phyloP scores from a whole-genome alignment of 129 eudicot species.

The Dittrichia graveolens region DNA sequence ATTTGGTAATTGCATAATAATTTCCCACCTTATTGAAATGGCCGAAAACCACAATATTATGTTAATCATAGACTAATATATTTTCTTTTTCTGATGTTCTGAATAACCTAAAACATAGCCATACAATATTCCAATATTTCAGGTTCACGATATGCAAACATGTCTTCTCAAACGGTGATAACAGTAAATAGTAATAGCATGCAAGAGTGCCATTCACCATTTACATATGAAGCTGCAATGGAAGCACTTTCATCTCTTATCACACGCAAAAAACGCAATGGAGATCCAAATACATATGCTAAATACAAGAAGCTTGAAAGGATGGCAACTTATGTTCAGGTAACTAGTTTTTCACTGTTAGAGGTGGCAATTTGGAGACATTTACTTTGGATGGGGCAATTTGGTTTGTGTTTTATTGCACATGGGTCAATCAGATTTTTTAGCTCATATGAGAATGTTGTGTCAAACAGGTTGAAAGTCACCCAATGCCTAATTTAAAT shows the following conservation, averaged over 20 bases:
- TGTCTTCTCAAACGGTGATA: slow-evolving; percentile 48
- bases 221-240: slow-evolving; percentile 81
- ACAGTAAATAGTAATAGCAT: slow-evolving; percentile 35
- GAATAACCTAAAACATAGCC: slow-evolving; percentile 10
- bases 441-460: neutral
- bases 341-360: slow-evolving; percentile 27
- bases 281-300: slow-evolving; percentile 28
- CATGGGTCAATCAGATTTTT: neutral
- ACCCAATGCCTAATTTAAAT: too few relatives aligned
- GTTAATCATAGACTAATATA: neutral
- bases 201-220: slow-evolving; percentile 38
- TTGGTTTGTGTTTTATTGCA: neutral
- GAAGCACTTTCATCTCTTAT: slow-evolving; percentile 92
- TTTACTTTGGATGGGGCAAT: neutral
- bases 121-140: slow-evolving; percentile 20
- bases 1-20: neutral
- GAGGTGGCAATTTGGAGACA: neutral
- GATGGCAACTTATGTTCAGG: slow-evolving; percentile 83
- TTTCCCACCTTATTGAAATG: neutral
- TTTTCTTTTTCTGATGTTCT: neutral
- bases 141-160: slow-evolving; percentile 47
- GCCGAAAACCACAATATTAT: neutral
- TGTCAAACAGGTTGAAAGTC: too few relatives aligned
- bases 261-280: slow-evolving; percentile 60
- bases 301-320: slow-evolving; percentile 71